These are phyloP conservation scores for Fusarium temperatum DNA, from an alignment of 2,329 filamentous ascomycete genomes.

Conservation along the genomic window DNA sequence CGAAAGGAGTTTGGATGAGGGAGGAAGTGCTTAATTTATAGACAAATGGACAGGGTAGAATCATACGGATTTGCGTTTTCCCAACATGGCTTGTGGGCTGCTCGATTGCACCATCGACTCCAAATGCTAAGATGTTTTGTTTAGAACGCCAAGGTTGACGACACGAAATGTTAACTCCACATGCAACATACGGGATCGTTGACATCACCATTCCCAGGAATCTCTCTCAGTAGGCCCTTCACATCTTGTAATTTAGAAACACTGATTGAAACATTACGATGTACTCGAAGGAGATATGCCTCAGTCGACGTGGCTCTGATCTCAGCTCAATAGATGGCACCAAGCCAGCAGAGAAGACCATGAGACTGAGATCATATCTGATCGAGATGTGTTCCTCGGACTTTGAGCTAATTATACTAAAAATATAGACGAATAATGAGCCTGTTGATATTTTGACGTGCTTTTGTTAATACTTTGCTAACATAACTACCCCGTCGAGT, in stretches of 20 bases:
- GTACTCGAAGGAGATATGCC: too few species aligned
- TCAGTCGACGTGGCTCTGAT: fast-evolving
- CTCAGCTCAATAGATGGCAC: fast-evolving
- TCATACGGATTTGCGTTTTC: fast-evolving
- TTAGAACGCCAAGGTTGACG: not conserved
- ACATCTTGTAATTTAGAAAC: fast-evolving
- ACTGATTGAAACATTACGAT: not conserved
- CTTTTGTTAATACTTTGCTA: too few species aligned
- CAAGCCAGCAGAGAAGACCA: not conserved
- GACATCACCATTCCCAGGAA: not conserved
- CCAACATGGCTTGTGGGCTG: not conserved
- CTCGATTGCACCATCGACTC: fast-evolving
- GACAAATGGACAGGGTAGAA: not conserved
- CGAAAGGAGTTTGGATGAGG: not conserved
- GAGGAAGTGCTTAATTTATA: not conserved
- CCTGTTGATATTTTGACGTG: too few species aligned
- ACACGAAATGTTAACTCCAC: not conserved
- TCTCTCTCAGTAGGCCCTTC: fast-evolving
- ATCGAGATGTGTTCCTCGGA: fast-evolving
- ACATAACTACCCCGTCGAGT: too few species aligned
- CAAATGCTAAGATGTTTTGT: not conserved
- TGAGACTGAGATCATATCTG: not conserved
- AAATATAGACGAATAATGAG: fast-evolving
- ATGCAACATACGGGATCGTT: not conserved
- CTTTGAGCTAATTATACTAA: fast-evolving